These are phyloP conservation scores for Primulina huaijiensis DNA, from an alignment of 257 asterid species.

Conservation along the genomic window DNA sequence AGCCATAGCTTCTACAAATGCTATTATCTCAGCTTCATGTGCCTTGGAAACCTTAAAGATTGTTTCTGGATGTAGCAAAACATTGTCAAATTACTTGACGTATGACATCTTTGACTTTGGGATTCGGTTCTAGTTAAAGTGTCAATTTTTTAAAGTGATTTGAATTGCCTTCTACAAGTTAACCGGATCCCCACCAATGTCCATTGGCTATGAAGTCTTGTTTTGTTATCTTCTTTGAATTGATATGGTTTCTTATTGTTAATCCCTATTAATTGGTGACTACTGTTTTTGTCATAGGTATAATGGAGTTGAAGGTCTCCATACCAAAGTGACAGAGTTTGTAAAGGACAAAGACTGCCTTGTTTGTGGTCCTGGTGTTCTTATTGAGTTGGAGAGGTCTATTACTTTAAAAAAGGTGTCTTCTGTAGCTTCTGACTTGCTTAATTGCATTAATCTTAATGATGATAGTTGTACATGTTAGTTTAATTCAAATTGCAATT, in stretches of 20 bases:
- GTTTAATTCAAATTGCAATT: not conserved
- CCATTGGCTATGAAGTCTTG: not conserved
- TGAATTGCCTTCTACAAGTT: slow-evolving; percentile 5
- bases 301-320: slow-evolving; percentile 97
- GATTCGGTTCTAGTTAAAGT: slow-evolving; percentile 15
- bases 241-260: not conserved
- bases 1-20: slow-evolving; percentile 97
- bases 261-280: not conserved
- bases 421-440: not conserved
- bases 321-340: slow-evolving; percentile 86
- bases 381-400: slow-evolving; percentile 74
- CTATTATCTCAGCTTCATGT: slow-evolving; percentile 94
- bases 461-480: not conserved
- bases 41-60: slow-evolving; percentile 95
- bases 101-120: slow-evolving; percentile 31
- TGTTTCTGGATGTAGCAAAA: slow-evolving; percentile 93
- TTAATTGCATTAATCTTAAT: not conserved
- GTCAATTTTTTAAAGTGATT: not conserved
- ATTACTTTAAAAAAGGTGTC: slow-evolving; percentile 72
- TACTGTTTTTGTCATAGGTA: slow-evolving; percentile 43
- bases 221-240: not conserved
- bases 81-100: slow-evolving; percentile 83
- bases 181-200: not conserved
- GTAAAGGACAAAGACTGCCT: slow-evolving; percentile 80
- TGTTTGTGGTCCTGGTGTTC: slow-evolving; percentile 98